Conservation (phyloP, 805 yeast species). For the Myxozyma neotropica region DNA sequence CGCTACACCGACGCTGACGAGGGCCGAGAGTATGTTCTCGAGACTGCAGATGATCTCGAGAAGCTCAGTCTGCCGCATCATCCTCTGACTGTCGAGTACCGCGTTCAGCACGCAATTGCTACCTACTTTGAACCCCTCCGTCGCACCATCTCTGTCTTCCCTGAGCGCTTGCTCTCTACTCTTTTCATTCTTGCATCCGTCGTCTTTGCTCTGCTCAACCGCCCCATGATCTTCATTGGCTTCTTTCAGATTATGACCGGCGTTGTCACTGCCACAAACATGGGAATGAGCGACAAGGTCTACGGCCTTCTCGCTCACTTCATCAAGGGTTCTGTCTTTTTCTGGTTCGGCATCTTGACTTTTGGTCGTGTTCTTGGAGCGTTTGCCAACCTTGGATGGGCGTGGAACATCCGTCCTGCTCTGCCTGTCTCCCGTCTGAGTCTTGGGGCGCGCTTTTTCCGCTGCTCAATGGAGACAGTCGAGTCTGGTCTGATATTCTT, state of each 20-base stretch:
- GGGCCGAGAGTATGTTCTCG: conserved; percentile 35
- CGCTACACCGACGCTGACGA: conserved; percentile 42
- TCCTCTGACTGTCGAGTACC: conserved; percentile 25
- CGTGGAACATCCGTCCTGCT: conserved; percentile 67
- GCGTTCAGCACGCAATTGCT: conserved; percentile 26
- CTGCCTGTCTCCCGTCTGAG: conserved; percentile 31
- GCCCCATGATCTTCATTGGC: conserved; percentile 64
- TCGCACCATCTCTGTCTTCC: conserved; percentile 27
- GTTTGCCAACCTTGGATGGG: conserved; percentile 75
- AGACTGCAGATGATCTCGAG: conserved; percentile 25
- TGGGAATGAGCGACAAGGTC: conserved; percentile 68
- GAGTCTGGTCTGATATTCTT: conserved; percentile 80
- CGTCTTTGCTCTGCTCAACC: conserved; percentile 57
- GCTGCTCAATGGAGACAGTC: conserved; percentile 73
- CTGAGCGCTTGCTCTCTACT: conserved; percentile 35
- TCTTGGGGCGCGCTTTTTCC: conserved; percentile 48
- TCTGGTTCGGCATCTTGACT: conserved; percentile 73
- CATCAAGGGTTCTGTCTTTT: conserved; percentile 92
- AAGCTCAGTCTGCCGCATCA: conserved; percentile 21
- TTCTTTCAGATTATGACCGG: conserved; percentile 59
- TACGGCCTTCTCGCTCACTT: conserved; percentile 91
- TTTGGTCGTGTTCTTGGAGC: conserved; percentile 87
- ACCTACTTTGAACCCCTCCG: conserved; percentile 22
- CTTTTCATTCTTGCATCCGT: conserved; percentile 43
- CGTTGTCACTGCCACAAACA: conserved; percentile 63